A percentile compares a stretch with the other conserved stretches of the same genome.
These are phyloP conservation scores for Trifolium fragiferum DNA, from an alignment of 306 rosid genomes.

Conservation along the genomic window DNA sequence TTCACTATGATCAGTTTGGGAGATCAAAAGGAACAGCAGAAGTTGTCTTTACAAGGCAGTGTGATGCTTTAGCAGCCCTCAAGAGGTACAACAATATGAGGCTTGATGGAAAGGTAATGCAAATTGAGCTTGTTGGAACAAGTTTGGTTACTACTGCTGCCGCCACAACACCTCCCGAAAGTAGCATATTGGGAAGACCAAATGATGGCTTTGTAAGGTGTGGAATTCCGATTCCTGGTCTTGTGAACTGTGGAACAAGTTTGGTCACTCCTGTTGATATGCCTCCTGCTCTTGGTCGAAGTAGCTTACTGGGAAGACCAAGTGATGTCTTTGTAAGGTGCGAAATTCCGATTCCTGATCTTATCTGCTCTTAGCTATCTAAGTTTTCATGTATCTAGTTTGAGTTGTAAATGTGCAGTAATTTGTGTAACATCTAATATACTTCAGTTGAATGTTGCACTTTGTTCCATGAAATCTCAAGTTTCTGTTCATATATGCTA, in stretches of 20 bases:
- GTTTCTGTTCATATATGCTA: slow-evolving; percentile 6
- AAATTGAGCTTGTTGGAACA: slow-evolving; percentile 66
- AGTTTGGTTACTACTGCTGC: slow-evolving; percentile 34
- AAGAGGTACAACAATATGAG: slow-evolving; percentile 56
- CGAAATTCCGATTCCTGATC: slow-evolving; percentile 20
- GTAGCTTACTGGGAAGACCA: slow-evolving; percentile 46
- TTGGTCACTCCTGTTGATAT: slow-evolving; percentile 28
- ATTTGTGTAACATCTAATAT: background rate
- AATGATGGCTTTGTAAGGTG: slow-evolving; percentile 41
- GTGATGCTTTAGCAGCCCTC: slow-evolving; percentile 67
- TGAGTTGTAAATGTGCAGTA: slow-evolving; percentile 4
- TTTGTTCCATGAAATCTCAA: slow-evolving; percentile 9
- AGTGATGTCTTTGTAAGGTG: slow-evolving; percentile 43
- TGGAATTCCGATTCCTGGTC: slow-evolving; percentile 15
- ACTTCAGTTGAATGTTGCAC: slow-evolving; percentile 11
- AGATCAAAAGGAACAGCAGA: slow-evolving; percentile 79
- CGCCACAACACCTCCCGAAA: slow-evolving; percentile 31
- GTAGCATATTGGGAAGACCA: slow-evolving; percentile 46
- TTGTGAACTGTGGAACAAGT: slow-evolving; percentile 40
- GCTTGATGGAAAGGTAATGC: slow-evolving; percentile 67
- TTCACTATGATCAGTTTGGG: slow-evolving; percentile 68
- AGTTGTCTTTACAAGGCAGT: slow-evolving; percentile 52
- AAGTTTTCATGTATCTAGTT: background rate
- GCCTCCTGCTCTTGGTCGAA: slow-evolving; percentile 40
- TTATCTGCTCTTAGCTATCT: slow-evolving; percentile 7